Evolutionary conservation across 2,329 filamentous ascomycete species (phyloP), one percentile per base, ranked within the genome.

Genomic region (Fragosphaeria purpurea): DNA sequence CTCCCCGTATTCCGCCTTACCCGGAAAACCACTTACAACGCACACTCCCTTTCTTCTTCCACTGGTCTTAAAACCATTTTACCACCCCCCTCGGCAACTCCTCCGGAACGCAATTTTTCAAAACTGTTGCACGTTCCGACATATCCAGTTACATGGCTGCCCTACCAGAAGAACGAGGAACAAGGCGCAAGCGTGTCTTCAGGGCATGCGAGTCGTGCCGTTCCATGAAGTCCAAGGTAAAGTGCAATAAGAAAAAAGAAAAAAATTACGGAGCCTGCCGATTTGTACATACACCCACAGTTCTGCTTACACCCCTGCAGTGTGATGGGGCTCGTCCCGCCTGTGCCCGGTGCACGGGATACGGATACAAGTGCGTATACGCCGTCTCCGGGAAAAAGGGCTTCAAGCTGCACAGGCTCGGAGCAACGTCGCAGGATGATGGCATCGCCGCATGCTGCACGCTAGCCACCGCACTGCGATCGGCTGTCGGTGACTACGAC

Each of bases 151-250:
- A 22, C 22, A 48, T 48, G 47, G 35, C 41, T 35, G 47, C 22
- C 35, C n/a, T 49, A 31, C 32, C 49, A 22, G 49, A 49, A 7
- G 40, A 32, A 13, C 41, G 46, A 30, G 42, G 46, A 11, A 39
- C 50, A 1, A 46, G 45, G 38, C 52, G 60, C 10, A 57, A 54
- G 48, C 58, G 60, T 5, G 57, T 61, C 13, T 56, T 58, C 11
- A 55, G 58, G 12, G 60, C 60, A 22, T 61, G 60, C 42, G 53
- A 61, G 22, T 57, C 53, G 22, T 61, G 60, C 49, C 56, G 59
- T 8, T 31, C 51, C 11, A 60, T 59, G 56, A 61, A 61, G 44
- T 54, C 58, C 50, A 61, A 61, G 56, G 58, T 57, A 37, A 7
- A 37, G 11, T 37, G 7, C 11, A 37, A 11, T 37, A 37, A 11